Evolutionary conservation across 176 grass and related monocot species (phyloP), one percentile per base, ranked within the genome.

Genomic region (Triticum dicoccoides): DNA sequence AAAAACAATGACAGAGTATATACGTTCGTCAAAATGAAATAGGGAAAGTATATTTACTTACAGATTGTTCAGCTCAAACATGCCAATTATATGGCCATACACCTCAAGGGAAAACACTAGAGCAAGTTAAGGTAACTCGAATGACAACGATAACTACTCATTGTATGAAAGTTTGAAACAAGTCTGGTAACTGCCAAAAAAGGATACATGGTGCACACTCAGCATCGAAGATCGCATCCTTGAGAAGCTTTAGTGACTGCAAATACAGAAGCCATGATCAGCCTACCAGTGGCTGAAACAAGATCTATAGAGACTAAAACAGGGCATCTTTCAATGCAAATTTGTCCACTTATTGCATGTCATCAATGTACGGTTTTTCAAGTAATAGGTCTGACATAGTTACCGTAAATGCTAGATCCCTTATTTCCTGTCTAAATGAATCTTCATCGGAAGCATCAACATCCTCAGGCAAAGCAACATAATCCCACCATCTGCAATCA

Each of bases 31-130:
- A 88, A 87, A 63, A 75, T 29, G 77, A 87, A 84, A 78, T 12
- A 84, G 58, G 18, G 62, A 44, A 20, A 8, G 63, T 41, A 23
- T 58, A 56, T 75, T 73, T 56, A 94, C 97, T 94, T 88, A 99
- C 94, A 99, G 97, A 91, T 96, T 98, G 91, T 98, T 98, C 78
- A 98, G 89, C 89, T 98, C 97, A 96, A 96, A 99, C 97, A 96
- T 93, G 90, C 94, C 94, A 87, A 99, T 94, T 91, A 99, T 94
- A 84, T 95, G 87, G 34, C 94, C 94, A 89, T 96, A 99, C 41
- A 93, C 89, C 74, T 98, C 94, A 65, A 96, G 94, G 5, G 97
- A 96, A 89, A 98, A 98, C 64, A 98, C 97, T 98, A 82, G 61
- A 54, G 9, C 73, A 73, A 75, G 94, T 96, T 69, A 98, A 96